A percentile compares a stretch with the other conserved stretches of the same genome.
phyloP scores from a whole-genome alignment of 2,329 filamentous ascomycete species.

The Phyllosticta paracitricarpa region DNA sequence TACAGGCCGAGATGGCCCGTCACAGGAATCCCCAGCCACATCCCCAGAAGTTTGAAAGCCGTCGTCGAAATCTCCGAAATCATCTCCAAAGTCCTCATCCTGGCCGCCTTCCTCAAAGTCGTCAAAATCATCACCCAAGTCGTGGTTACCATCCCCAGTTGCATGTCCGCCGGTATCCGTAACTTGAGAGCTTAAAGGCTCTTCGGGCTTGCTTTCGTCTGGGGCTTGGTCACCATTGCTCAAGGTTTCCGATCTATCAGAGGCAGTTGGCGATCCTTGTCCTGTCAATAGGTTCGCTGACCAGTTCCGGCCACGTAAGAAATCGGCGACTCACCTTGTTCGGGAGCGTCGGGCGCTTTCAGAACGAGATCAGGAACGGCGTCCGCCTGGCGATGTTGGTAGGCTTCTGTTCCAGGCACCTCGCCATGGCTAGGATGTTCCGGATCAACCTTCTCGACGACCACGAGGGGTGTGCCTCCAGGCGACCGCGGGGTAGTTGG shows the following conservation, averaged over 20 bases:
- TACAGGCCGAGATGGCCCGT: slow-evolving; percentile 28
- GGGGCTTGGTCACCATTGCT: slow-evolving; percentile 18
- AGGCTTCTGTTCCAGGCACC: slow-evolving; percentile 50
- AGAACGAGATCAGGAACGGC: slow-evolving; percentile 49
- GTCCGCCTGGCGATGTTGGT: slow-evolving; percentile 47
- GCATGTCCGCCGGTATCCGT: slow-evolving; percentile 33
- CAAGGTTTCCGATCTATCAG: slow-evolving; percentile 40
- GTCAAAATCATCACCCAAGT: slow-evolving; percentile 61
- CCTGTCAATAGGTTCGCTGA: slow-evolving; percentile 50
- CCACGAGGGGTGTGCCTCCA: slow-evolving; percentile 44
- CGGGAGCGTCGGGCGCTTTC: slow-evolving; percentile 34
- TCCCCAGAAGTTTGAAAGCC: slow-evolving; percentile 15
- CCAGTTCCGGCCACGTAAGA: slow-evolving; percentile 24
- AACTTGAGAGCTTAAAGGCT: neutral
- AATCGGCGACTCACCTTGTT: slow-evolving; percentile 47
- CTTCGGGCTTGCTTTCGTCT: slow-evolving; percentile 12
- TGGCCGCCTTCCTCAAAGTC: slow-evolving; percentile 47
- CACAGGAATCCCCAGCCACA: slow-evolving; percentile 29
- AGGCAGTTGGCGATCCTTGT: slow-evolving; percentile 47
- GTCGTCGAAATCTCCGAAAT: slow-evolving; percentile 38
- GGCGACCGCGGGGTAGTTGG: slow-evolving; percentile 33
- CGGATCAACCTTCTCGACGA: slow-evolving; percentile 51
- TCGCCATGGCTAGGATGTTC: slow-evolving; percentile 49
- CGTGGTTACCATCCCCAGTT: slow-evolving; percentile 55
- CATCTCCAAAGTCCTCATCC: slow-evolving; percentile 40